These are phyloP conservation scores for Boletus sp. DNA, from an alignment of 1,284 basidiomycete species.

Conservation along the genomic window DNA sequence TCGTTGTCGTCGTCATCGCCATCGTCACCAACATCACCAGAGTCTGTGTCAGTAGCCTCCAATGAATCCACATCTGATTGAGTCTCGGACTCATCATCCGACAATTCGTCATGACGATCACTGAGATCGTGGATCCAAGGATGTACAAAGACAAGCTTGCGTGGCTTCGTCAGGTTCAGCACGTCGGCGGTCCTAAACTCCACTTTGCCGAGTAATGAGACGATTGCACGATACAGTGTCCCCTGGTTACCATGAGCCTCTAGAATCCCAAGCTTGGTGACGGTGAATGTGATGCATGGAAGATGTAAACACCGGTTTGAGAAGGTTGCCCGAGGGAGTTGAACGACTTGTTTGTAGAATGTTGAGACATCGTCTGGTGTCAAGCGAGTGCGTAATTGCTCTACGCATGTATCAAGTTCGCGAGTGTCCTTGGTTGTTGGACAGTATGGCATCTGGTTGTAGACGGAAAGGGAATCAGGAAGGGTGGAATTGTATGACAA, in stretches of 20 bases:
- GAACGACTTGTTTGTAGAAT: not conserved
- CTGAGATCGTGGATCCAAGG: not conserved
- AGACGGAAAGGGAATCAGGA: not conserved
- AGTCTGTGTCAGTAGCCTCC: not conserved
- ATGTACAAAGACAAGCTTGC: not conserved
- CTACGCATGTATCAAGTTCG: too few species aligned
- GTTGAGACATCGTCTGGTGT: too few species aligned
- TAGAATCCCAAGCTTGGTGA: not conserved
- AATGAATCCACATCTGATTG: not conserved
- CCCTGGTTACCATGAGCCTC: not conserved
- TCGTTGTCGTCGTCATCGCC: too few species aligned
- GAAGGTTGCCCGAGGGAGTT: not conserved
- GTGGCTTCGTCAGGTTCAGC: not conserved
- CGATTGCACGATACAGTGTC: not conserved
- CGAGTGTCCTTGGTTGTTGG: not conserved
- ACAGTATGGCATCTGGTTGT: not conserved
- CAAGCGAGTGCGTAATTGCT: not conserved
- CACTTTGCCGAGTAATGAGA: not conserved
- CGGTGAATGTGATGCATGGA: not conserved
- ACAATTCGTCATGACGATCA: not conserved
- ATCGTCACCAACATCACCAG: not conserved
- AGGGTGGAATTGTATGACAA: not conserved
- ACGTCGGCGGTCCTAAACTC: not conserved
- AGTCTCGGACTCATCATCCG: not conserved
- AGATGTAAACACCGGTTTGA: not conserved